Base-by-base conservation (phyloP, 1,284 basidiomycete species). In the Moesziomyces antarcticus region DNA sequence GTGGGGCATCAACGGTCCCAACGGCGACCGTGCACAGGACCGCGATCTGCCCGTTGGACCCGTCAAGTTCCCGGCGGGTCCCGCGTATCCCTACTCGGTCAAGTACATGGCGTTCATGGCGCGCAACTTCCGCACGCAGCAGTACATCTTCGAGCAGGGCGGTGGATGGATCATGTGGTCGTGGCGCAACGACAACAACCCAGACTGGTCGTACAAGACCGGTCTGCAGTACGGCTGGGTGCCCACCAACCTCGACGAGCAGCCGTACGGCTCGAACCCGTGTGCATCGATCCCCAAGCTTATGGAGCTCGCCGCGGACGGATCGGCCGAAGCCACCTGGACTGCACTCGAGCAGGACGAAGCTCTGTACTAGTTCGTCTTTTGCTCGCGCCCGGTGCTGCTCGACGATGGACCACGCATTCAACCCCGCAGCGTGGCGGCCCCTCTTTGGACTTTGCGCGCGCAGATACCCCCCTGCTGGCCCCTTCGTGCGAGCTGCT, bases 51-150 rank as follows among this genome's bases (percentile, higher is more conserved):
- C 76, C 47, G 61, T 71, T 5, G 76, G 70, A 14, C 73, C 71
- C 1, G 58, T 80, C 63, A 71, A 74, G 51, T 80, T 80, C 74
- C 73, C 76, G 16, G 14, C 52, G n/a, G 71, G 71, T 10, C 68
- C 68, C 20, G 54, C 59, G 57, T 78, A 77, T 55, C 76, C 74
- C 6, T 80, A 75, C 74, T 69, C 70, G 48, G 56, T 68, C 48
- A 67, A 86, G 65, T 97, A 93, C 88, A 96, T 94, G 88, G 88
- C 87, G 1, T 93, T 92, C 87, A 86, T 97, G 61, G 86, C 92
- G 55, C 87, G 92, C 82, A 90, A 88, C 85, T 97, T 91, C 89
- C 93, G 94, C 82, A 92, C 92, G 0, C 94, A 97, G 72, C 75
- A 74, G 42, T 75, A 64, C 46, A 77, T 80, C 24, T 85, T 79